Conservation (phyloP, 495 filamentous ascomycete genomes). For the Arthonia radiata region DNA sequence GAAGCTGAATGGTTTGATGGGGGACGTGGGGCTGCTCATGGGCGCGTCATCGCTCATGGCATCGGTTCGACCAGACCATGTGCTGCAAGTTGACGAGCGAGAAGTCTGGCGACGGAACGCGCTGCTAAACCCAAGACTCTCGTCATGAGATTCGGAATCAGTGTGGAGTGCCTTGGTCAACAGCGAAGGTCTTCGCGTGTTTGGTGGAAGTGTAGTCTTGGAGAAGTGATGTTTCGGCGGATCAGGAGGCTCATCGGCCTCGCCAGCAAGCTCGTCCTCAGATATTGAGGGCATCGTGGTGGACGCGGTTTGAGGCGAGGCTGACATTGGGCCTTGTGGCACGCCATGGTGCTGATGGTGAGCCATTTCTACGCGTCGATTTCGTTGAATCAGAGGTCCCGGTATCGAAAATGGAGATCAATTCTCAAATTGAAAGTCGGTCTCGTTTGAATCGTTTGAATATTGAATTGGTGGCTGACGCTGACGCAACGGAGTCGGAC, state of each 20-base stretch:
- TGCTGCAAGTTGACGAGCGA: conserved; percentile 49
- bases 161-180: neutral
- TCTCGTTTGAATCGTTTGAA: no score
- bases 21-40: no score
- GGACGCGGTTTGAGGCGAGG: no score
- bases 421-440: no score
- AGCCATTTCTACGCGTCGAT: no score
- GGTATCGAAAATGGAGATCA: no score
- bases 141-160: conserved; percentile 1
- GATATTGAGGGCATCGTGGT: neutral
- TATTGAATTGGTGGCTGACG: no score
- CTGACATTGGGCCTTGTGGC: no score
- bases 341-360: no score
- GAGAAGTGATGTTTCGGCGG: conserved; percentile 1
- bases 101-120: conserved; percentile 10
- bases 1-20: no score
- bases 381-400: no score
- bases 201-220: neutral
- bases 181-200: neutral
- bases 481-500: no score
- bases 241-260: conserved; percentile 11
- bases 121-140: conserved; percentile 1
- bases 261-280: conserved; percentile 3
- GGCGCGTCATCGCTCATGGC: conserved; percentile 77
- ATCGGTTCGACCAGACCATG: conserved; percentile 60